Percentiles rank a stretch among this genome's conserved stretches.
Evolutionary conservation across 2,329 filamentous ascomycete species (phyloP).

Genomic region (Penicillium sp.): DNA sequence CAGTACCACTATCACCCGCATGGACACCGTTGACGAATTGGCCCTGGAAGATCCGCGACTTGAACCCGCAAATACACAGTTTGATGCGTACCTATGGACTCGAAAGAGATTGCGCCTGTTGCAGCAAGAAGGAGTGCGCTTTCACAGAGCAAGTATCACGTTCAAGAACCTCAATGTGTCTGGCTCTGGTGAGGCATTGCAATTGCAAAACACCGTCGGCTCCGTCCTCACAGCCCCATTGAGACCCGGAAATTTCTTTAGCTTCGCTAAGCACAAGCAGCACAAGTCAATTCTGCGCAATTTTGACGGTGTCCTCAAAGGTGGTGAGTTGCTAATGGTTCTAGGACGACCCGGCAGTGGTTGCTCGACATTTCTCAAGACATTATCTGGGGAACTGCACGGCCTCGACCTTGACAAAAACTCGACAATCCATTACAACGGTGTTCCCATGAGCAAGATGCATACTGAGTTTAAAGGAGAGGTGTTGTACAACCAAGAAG

Average conservation of each 20-base stretch:
- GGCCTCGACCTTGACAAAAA: constrained; percentile 67
- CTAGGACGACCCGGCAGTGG: constrained; percentile 26
- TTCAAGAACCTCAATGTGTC: constrained; percentile 64
- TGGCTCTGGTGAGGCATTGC: constrained; percentile 63
- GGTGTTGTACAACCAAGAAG: constrained; percentile 21
- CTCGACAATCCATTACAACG: constrained; percentile 77
- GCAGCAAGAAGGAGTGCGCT: constrained; percentile 26
- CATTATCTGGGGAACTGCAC: constrained; percentile 74
- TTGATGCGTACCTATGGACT: constrained; percentile 44
- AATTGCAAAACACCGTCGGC: constrained; percentile 64
- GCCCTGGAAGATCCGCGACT: constrained; percentile 30
- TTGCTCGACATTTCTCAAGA: constrained; percentile 83
- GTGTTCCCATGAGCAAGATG: constrained; percentile 64
- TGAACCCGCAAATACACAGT: constrained; percentile 39
- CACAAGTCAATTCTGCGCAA: constrained; percentile 54
- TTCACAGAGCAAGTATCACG: constrained; percentile 53
- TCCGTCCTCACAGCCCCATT: constrained; percentile 58
- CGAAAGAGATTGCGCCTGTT: constrained; percentile 35
- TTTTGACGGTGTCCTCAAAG: constrained; percentile 52
- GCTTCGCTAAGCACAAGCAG: constrained; percentile 38
- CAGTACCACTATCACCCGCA: constrained; percentile 7
- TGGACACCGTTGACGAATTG: constrained; percentile 31
- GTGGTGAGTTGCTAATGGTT: constrained; percentile 38
- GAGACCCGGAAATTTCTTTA: constrained; percentile 53
- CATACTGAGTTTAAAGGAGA: constrained; percentile 52